Evolutionary conservation across 2,329 filamentous ascomycete species (phyloP).

Genomic region (Fusarium agapanthi): DNA sequence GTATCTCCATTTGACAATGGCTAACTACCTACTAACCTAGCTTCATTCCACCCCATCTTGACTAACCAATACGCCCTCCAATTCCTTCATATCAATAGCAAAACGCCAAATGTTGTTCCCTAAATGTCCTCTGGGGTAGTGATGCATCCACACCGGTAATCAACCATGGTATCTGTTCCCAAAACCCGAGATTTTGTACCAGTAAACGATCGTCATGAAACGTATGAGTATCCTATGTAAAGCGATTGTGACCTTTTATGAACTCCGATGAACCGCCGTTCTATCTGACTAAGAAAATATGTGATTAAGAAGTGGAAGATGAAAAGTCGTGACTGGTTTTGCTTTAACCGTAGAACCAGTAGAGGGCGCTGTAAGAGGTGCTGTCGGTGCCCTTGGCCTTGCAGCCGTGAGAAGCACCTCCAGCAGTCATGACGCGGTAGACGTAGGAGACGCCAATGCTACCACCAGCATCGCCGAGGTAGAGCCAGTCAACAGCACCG

Average conservation of each 20-base stretch:
- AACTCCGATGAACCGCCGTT: slow-evolving; percentile 34
- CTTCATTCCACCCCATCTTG: neutral
- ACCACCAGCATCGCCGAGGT: slow-evolving; percentile 53
- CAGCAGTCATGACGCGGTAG: slow-evolving; percentile 65
- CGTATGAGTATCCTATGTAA: slow-evolving; percentile 22
- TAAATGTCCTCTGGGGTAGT: slow-evolving; percentile 14
- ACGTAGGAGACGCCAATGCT: slow-evolving; percentile 53
- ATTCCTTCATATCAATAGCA: slow-evolving; percentile 1
- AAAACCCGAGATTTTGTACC: slow-evolving; percentile 24
- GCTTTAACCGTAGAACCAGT: slow-evolving; percentile 63
- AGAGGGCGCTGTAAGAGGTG: slow-evolving; percentile 64
- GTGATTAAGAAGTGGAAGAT: slow-evolving; percentile 22
- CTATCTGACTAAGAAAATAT: slow-evolving; percentile 28
- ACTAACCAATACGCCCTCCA: slow-evolving; percentile 1
- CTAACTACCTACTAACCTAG: slow-evolving; percentile 6
- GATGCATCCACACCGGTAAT: slow-evolving; percentile 6
- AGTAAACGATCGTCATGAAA: slow-evolving; percentile 34
- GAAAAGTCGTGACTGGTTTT: neutral
- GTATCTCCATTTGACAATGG: neutral
- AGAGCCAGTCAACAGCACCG: slow-evolving; percentile 65
- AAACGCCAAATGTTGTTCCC: slow-evolving; percentile 12
- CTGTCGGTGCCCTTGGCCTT: slow-evolving; percentile 55
- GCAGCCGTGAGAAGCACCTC: slow-evolving; percentile 58
- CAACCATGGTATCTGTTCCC: slow-evolving; percentile 36
- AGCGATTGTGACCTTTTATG: slow-evolving; percentile 35